Percentiles rank a stretch among this genome's conserved stretches.
These are phyloP conservation scores for Capronia americana DNA, from an alignment of 2,329 filamentous ascomycete species.

Conservation along the genomic window DNA sequence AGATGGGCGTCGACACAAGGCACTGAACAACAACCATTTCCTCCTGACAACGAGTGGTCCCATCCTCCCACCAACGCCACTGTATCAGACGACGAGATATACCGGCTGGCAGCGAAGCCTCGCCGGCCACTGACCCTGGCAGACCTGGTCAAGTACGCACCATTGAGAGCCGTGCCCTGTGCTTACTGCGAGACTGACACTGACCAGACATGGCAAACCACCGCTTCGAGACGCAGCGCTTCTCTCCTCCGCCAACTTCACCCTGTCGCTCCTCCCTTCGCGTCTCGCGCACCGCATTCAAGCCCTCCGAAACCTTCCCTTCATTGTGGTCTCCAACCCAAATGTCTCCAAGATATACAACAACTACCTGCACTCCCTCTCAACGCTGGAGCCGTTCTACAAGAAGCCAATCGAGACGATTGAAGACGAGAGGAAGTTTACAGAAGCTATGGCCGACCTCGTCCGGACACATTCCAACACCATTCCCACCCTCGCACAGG, in stretches of 20 bases:
- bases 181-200: slow-evolving; percentile 25
- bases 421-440: slow-evolving; percentile 89
- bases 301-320: slow-evolving; percentile 89
- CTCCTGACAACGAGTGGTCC: slow-evolving; percentile 34
- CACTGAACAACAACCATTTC: slow-evolving; percentile 29
- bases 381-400: slow-evolving; percentile 85
- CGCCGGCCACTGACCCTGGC: slow-evolving; percentile 83
- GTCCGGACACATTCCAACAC: slow-evolving; percentile 94
- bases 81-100: slow-evolving; percentile 76
- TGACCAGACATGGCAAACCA: slow-evolving; percentile 71
- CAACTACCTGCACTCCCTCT: slow-evolving; percentile 93
- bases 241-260: slow-evolving; percentile 92
- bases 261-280: slow-evolving; percentile 86
- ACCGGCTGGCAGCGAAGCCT: slow-evolving; percentile 75
- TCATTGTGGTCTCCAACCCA: slow-evolving; percentile 97
- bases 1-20: slow-evolving; percentile 25
- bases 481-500: slow-evolving; percentile 87
- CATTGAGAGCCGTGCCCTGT: slow-evolving; percentile 41
- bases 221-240: slow-evolving; percentile 81
- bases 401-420: slow-evolving; percentile 74
- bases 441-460: slow-evolving; percentile 90
- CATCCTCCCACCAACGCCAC: slow-evolving; percentile 54
- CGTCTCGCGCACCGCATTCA: slow-evolving; percentile 93
- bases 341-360: slow-evolving; percentile 93
- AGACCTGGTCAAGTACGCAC: slow-evolving; percentile 79